A percentile compares a stretch with the other conserved stretches of the same genome.
Conservation (phyloP, 2,329 filamentous ascomycete genomes). For the Hypomyces rosellus region DNA sequence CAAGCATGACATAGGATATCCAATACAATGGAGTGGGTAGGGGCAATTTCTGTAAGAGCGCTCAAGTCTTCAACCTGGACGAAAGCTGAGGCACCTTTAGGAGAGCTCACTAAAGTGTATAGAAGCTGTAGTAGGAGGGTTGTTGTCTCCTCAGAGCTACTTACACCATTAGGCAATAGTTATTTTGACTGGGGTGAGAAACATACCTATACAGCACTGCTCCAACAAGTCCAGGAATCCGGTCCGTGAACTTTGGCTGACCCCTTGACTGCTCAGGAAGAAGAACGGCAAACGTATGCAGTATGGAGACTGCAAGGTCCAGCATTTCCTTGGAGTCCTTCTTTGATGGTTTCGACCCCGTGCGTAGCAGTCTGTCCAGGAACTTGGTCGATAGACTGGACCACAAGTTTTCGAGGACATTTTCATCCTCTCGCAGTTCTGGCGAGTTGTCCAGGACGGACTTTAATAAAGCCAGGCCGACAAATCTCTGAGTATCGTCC, state of each 20-base stretch:
- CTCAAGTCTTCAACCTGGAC: conserved; percentile 45
- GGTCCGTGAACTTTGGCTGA: conserved; percentile 41
- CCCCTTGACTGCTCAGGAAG: conserved; percentile 43
- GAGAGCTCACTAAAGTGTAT: conserved; percentile 46
- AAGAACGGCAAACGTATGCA: conserved; percentile 55
- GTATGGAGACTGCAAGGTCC: conserved; percentile 54
- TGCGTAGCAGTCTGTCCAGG: conserved; percentile 55
- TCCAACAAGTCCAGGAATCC: conserved; percentile 48
- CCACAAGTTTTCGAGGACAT: conserved; percentile 48
- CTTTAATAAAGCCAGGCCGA: conserved; percentile 60
- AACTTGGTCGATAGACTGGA: conserved; percentile 55
- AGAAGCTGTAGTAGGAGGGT: conserved; percentile 51
- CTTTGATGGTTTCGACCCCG: conserved; percentile 37
- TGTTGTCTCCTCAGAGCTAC: conserved; percentile 47
- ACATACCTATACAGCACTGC: conserved; percentile 49
- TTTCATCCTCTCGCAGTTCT: conserved; percentile 42
- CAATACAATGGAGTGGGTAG: conserved; percentile 46
- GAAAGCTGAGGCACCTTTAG: conserved; percentile 44
- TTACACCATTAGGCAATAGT: not conserved
- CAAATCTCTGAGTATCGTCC: conserved; percentile 63
- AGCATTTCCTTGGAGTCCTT: conserved; percentile 54
- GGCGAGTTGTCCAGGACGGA: conserved; percentile 57
- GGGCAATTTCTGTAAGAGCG: conserved; percentile 51
- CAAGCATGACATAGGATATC: conserved; percentile 52
- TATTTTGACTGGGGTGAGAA: not conserved